Conservation (phyloP, 371 early-diverging fungal genomes). For the Nematocida sp. region DNA sequence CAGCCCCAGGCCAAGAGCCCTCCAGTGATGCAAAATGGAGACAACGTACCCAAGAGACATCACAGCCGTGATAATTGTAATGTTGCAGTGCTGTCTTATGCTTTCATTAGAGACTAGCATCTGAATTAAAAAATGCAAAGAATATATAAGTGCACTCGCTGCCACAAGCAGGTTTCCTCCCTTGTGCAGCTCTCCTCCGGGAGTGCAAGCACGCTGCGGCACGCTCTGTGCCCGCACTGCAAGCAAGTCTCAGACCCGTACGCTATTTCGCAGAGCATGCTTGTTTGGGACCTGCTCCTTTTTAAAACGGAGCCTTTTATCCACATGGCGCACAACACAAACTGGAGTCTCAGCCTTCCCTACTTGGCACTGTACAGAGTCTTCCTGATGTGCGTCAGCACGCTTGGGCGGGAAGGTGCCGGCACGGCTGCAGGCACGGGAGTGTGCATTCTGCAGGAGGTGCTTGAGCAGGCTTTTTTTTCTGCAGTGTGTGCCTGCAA, state of each 20-base stretch:
- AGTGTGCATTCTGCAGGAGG: too few relatives aligned
- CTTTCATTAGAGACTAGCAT: background rate
- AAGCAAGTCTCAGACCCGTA: constrained; percentile 32
- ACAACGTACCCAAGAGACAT: background rate
- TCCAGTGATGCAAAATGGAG: background rate
- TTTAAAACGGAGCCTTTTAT: constrained; percentile 23
- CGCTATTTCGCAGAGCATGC: background rate
- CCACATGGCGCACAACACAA: constrained; percentile 12
- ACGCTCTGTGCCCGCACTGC: constrained; percentile 29
- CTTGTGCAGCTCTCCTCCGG: background rate
- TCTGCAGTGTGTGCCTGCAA: too few relatives aligned
- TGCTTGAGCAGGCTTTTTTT: too few relatives aligned
- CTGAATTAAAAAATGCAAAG: background rate
- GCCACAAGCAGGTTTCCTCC: background rate
- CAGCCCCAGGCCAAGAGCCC: background rate
- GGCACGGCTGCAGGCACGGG: too few relatives aligned
- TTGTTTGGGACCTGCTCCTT: constrained; percentile 10
- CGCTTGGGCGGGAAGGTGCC: too few relatives aligned
- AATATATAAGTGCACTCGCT: constrained; percentile 15
- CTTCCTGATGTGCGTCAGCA: too few relatives aligned
- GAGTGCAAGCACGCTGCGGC: background rate
- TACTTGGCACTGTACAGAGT: too few relatives aligned
- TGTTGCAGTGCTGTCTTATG: background rate
- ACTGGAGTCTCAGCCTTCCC: too few relatives aligned
- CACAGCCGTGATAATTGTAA: background rate